Evolutionary conservation across 2,329 filamentous ascomycete genomes (phyloP).

Genomic region (Neofusicoccum kwambonambiense): DNA sequence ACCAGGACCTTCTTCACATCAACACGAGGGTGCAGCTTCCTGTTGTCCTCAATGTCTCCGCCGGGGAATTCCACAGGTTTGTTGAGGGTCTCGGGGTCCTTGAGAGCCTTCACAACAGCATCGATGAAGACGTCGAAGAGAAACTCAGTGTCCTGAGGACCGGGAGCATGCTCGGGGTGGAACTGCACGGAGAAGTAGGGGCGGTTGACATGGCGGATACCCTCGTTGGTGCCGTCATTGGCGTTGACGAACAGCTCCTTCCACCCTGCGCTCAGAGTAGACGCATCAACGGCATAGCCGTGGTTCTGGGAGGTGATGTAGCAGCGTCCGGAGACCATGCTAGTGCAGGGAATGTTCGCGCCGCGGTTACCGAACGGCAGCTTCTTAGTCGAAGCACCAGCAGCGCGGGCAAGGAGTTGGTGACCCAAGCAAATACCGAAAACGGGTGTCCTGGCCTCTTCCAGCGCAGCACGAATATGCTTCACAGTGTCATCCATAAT

Average conservation of each 20-base stretch:
- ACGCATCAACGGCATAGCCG: slow-evolving; percentile 86
- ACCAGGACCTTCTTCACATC: slow-evolving; percentile 92
- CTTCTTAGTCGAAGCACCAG: slow-evolving; percentile 82
- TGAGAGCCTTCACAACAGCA: slow-evolving; percentile 71
- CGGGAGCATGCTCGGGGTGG: slow-evolving; percentile 94
- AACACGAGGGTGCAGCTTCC: slow-evolving; percentile 72
- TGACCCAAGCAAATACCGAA: slow-evolving; percentile 97
- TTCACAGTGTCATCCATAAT: slow-evolving; percentile 77
- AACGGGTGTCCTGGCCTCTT: slow-evolving; percentile 78
- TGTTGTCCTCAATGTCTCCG: slow-evolving; percentile 76
- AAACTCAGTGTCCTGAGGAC: slow-evolving; percentile 92
- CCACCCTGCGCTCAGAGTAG: slow-evolving; percentile 75
- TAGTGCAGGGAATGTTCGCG: slow-evolving; percentile 97
- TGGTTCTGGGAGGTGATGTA: slow-evolving; percentile 99
- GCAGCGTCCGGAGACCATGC: slow-evolving; percentile 90
- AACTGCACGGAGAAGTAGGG: slow-evolving; percentile 99
- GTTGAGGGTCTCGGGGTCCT: slow-evolving; percentile 64
- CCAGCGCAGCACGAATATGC: slow-evolving; percentile 73
- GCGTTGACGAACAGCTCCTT: slow-evolving; percentile 95
- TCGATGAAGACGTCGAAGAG: slow-evolving; percentile 95
- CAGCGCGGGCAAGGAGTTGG: slow-evolving; percentile 84
- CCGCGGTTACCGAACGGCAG: slow-evolving; percentile 99
- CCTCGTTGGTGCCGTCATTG: slow-evolving; percentile 97
- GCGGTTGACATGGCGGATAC: slow-evolving; percentile 80
- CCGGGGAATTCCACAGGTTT: slow-evolving; percentile 84